Evolutionary conservation across 2,329 filamentous ascomycete genomes (phyloP).

Genomic region (Aureobasidium namibiae): DNA sequence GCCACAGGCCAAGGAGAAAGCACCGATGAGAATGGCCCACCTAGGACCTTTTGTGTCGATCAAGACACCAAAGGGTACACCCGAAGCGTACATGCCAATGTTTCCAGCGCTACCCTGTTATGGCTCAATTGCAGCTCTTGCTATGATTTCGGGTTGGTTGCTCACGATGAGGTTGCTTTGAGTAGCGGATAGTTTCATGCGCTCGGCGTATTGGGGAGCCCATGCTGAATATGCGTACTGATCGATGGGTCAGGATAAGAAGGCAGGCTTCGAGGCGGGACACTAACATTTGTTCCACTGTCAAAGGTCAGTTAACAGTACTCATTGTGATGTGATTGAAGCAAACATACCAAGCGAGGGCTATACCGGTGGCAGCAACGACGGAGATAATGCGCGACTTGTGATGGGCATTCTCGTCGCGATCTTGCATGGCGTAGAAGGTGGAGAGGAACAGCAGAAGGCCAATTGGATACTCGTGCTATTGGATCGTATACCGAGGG

Average conservation of each 20-base stretch:
- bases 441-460: background rate
- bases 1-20: slow-evolving; percentile 62
- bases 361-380: slow-evolving; percentile 73
- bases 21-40: slow-evolving; percentile 67
- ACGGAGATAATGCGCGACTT: slow-evolving; percentile 72
- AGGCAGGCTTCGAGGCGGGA: background rate
- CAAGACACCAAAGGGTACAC: slow-evolving; percentile 80
- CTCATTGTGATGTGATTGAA: background rate
- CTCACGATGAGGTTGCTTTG: slow-evolving; percentile 82
- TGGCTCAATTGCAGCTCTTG: slow-evolving; percentile 24
- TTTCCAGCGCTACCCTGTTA: slow-evolving; percentile 58
- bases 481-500: background rate
- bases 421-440: slow-evolving; percentile 30
- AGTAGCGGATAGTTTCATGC: slow-evolving; percentile 79
- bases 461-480: background rate
- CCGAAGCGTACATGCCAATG: slow-evolving; percentile 86
- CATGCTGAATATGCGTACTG: slow-evolving; percentile 98
- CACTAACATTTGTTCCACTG: slow-evolving; percentile 71
- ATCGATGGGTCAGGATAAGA: slow-evolving; percentile 14
- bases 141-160: background rate
- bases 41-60: slow-evolving; percentile 77
- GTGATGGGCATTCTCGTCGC: slow-evolving; percentile 40
- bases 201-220: slow-evolving; percentile 89
- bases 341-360: slow-evolving; percentile 58
- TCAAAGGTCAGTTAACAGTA: background rate